A percentile compares a stretch with the other conserved stretches of the same genome.
These are phyloP conservation scores for Xylaria curta DNA, from an alignment of 495 filamentous ascomycete species.

Conservation along the genomic window DNA sequence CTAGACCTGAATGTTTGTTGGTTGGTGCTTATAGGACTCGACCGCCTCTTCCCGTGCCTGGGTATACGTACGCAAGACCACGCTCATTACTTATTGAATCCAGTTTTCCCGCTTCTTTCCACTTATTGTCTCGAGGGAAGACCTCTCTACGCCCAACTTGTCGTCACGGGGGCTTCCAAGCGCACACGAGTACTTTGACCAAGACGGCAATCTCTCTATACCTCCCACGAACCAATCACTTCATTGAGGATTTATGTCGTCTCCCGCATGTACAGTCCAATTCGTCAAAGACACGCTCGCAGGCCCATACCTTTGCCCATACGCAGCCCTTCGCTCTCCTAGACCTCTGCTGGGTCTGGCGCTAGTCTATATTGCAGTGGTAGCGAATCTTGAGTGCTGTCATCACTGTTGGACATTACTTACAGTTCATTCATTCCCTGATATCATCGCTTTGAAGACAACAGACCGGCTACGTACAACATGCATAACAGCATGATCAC, in stretches of 20 bases:
- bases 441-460: constrained; percentile 15
- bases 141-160: constrained; percentile 28
- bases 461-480: constrained; percentile 30
- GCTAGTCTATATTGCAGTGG: constrained; percentile 33
- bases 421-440: constrained; percentile 11
- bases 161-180: constrained; percentile 35
- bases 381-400: constrained; percentile 31
- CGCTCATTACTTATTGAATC: constrained; percentile 26
- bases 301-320: constrained; percentile 36
- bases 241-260: constrained; percentile 41
- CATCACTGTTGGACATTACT: constrained; percentile 33
- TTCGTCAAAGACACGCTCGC: constrained; percentile 37
- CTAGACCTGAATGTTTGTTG: constrained; percentile 26
- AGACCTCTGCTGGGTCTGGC: constrained; percentile 33
- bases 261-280: constrained; percentile 42
- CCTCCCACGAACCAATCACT: constrained; percentile 39
- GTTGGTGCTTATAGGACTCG: constrained; percentile 28
- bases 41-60: constrained; percentile 25
- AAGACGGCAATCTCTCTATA: constrained; percentile 32
- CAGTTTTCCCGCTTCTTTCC: constrained; percentile 12
- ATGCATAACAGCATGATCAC: constrained; percentile 60
- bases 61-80: constrained; percentile 30
- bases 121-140: constrained; percentile 15
- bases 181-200: constrained; percentile 36
- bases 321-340: constrained; percentile 37